Evolutionary conservation across 2,329 filamentous ascomycete species (phyloP).

Genomic region (Colletotrichum spaethianum): DNA sequence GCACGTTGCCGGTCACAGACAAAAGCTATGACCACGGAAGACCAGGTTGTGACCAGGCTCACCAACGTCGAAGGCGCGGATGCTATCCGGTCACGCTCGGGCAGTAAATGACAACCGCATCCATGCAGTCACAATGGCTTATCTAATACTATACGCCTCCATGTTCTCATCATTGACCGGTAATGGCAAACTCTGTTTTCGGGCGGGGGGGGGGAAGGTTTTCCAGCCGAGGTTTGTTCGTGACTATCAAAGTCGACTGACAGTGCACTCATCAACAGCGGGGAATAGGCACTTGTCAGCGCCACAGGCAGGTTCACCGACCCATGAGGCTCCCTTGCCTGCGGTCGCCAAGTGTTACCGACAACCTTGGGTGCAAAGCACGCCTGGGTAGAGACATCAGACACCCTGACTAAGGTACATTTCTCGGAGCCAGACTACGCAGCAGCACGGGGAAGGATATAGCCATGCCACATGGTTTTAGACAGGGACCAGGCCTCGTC

Average conservation of each 20-base stretch:
- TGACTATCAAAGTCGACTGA: background rate
- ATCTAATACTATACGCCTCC: constrained; percentile 3
- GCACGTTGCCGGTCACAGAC: constrained; percentile 14
- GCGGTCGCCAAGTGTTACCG: constrained; percentile 3
- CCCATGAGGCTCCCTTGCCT: background rate
- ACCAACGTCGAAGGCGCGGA: constrained; percentile 28
- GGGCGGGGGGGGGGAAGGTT: background rate
- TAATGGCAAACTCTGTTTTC: constrained; percentile 13
- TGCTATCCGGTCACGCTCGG: constrained; percentile 26
- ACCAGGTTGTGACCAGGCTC: constrained; percentile 20
- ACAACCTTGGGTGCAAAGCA: background rate
- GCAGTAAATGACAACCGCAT: constrained; percentile 1
- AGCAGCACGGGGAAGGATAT: constrained; percentile 26
- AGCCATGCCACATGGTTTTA: constrained; percentile 40
- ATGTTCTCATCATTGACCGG: background rate
- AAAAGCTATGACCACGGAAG: constrained; percentile 23
- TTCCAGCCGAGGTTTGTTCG: background rate
- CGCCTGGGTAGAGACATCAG: constrained; percentile 2
- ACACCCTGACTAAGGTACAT: constrained; percentile 17
- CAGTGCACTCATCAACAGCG: background rate
- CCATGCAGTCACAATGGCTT: constrained; percentile 13
- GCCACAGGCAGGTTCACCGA: background rate
- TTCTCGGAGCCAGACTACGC: constrained; percentile 3
- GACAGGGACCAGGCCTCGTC: constrained; percentile 32
- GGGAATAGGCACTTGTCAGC: background rate